Conservation (phyloP, 495 filamentous ascomycete species). For the Aspergillus leporis region DNA sequence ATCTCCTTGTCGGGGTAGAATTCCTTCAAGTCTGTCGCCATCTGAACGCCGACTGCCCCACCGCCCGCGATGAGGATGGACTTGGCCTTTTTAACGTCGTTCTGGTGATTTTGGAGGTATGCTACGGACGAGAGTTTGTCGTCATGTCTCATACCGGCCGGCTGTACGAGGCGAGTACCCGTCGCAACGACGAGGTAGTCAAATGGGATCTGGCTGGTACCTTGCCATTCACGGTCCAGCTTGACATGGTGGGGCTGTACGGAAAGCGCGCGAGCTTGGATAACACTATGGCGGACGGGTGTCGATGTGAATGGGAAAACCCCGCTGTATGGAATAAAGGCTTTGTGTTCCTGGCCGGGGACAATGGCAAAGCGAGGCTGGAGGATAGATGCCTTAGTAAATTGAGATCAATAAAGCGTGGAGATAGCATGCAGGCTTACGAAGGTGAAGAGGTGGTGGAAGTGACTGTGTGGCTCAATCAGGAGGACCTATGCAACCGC, state of each 20-base stretch:
- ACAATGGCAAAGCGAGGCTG: conserved; percentile 54
- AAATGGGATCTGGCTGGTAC: conserved; percentile 41
- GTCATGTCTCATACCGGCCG: conserved; percentile 47
- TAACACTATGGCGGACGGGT: conserved; percentile 35
- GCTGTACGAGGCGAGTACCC: conserved; percentile 45
- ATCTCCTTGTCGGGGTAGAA: conserved; percentile 59
- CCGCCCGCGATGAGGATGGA: conserved; percentile 59
- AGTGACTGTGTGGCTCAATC: conserved; percentile 53
- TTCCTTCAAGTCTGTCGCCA: conserved; percentile 61
- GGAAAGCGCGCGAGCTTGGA: conserved; percentile 45
- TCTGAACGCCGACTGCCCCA: conserved; percentile 61
- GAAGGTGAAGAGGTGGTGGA: conserved; percentile 56
- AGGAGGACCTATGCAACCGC: conserved; percentile 40
- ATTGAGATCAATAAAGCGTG: not conserved
- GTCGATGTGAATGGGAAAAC: conserved; percentile 37
- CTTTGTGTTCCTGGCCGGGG: conserved; percentile 53
- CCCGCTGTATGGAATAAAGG: conserved; percentile 53
- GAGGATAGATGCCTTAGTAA: not conserved
- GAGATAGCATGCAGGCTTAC: conserved; percentile 28
- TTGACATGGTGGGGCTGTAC: conserved; percentile 38
- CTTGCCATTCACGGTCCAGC: conserved; percentile 50
- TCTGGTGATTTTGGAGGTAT: conserved; percentile 43
- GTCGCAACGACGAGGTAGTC: conserved; percentile 51
- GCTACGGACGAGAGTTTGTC: conserved; percentile 44
- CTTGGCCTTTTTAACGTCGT: conserved; percentile 32